A percentile compares a stretch with the other conserved stretches of the same genome.
Conservation (phyloP, 225 moss, liverwort and hornwort genomes). For the Marchantia polymorpha region DNA sequence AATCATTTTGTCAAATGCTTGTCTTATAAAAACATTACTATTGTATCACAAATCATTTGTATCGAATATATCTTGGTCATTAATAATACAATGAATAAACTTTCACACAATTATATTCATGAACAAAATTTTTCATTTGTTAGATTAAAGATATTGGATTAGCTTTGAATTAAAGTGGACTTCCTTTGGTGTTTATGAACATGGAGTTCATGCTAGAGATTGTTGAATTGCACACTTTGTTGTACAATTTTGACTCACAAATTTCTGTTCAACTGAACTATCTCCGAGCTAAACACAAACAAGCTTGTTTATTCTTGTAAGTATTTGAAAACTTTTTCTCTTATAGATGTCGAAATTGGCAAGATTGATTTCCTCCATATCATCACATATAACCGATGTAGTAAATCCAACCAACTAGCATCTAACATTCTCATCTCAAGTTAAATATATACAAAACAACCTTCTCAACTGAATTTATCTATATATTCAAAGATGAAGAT, state of each 20-base stretch:
- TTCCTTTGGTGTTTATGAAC: constrained; percentile 32
- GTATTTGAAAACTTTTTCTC: background rate
- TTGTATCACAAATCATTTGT: too few species aligned
- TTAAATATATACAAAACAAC: background rate
- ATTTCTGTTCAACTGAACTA: constrained; percentile 50
- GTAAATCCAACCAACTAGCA: background rate
- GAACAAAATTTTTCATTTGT: too few species aligned
- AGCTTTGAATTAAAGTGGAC: too few species aligned
- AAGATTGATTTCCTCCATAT: background rate
- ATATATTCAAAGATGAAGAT: background rate
- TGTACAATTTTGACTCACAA: constrained; percentile 38
- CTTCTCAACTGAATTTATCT: background rate
- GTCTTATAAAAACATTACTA: too few species aligned
- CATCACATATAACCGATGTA: background rate
- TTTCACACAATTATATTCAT: too few species aligned
- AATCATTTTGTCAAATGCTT: too few species aligned
- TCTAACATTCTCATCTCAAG: background rate
- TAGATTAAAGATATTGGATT: too few species aligned
- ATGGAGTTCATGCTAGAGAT: constrained; percentile 44
- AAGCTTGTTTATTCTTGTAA: too few species aligned
- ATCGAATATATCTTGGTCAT: too few species aligned
- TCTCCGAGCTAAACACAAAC: constrained; percentile 19
- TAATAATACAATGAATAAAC: too few species aligned
- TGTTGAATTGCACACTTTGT: constrained; percentile 41
- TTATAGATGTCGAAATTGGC: background rate